Base-by-base conservation (phyloP, 1,284 basidiomycete species). In the Xanthoconium separans region DNA sequence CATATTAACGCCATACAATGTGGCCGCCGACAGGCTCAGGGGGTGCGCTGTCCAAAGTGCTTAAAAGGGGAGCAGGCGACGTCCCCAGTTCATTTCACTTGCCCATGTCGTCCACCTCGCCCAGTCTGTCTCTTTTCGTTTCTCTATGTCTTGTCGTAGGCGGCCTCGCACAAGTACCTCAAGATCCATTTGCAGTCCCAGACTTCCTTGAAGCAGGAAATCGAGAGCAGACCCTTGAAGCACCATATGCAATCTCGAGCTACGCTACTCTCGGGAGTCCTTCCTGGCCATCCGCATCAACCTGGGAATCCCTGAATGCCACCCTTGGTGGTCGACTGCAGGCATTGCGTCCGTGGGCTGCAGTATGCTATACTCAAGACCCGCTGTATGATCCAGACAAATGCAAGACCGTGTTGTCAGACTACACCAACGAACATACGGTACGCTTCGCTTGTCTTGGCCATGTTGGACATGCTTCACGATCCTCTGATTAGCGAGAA, bases 281-380 rank as follows among this genome's bases (percentile, higher is more conserved):
- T 29, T 36, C 44, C 20, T 58, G 57, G 57, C 56, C 56, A 12
- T 24, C 34, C 5, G 12, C 24, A 13, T 44, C 51, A 16, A 10
- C 36, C 10, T 58, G 57, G 56, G 44, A n/a, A 15, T 12, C 51
- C 22, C 40, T 58, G 51, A 58, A 54, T 40, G 29, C 7, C 2
- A 41, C 56, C 5, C 41, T 58, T 15, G 51, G 30, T 16, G 57
- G 56, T n/a, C 51, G 48, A 1, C 29, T 58, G 2, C 45, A 58
- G 37, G 29, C 51, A 6, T 36, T 58, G 37, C 51, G 51, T 22
- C 57, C 56, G 3, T 58, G 56, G 51, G 56, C 57, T 10, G 55
- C 56, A 12, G 44, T 51, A n/a, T 48, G 50, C 15, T 51, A 51
- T 22, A 31, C 34, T 15, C 34, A 51, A 12, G 50, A 39, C 15